Evolutionary conservation across 805 yeast species (phyloP).

Genomic region (Wickerhamiella siamensis): DNA sequence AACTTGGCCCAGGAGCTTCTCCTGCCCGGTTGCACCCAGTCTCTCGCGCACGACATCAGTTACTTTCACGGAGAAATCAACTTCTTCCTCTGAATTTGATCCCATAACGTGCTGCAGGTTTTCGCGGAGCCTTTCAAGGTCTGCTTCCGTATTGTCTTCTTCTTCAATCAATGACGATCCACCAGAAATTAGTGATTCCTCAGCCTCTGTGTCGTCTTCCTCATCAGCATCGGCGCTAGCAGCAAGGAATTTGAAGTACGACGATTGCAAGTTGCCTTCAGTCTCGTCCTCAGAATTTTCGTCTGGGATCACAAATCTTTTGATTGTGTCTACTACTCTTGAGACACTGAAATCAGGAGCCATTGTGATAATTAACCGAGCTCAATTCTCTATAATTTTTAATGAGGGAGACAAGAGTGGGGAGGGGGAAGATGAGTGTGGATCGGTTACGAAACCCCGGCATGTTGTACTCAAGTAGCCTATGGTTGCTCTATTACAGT

Average conservation of each 20-base stretch:
- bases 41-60: not conserved
- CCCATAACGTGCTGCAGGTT: not conserved
- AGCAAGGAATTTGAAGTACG: constrained; percentile 1
- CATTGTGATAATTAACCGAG: not conserved
- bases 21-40: constrained; percentile 8
- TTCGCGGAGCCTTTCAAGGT: not conserved
- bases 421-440: too few relatives aligned
- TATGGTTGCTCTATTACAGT: too few relatives aligned
- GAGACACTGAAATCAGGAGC: not conserved
- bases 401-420: too few relatives aligned
- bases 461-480: too few relatives aligned
- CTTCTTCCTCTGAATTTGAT: not conserved
- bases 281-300: not conserved
- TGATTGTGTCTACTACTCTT: not conserved
- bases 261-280: not conserved
- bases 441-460: too few relatives aligned
- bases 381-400: too few relatives aligned
- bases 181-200: too few relatives aligned
- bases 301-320: not conserved
- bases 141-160: not conserved
- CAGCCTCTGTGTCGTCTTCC: not conserved
- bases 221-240: constrained; percentile 1
- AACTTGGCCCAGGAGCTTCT: constrained; percentile 27
- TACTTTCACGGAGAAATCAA: not conserved
- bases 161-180: not conserved